Evolutionary conservation across 73 alveolate genomes (phyloP), one percentile per base, ranked within the genome.

Genomic region (Stentor coeruleus): DNA sequence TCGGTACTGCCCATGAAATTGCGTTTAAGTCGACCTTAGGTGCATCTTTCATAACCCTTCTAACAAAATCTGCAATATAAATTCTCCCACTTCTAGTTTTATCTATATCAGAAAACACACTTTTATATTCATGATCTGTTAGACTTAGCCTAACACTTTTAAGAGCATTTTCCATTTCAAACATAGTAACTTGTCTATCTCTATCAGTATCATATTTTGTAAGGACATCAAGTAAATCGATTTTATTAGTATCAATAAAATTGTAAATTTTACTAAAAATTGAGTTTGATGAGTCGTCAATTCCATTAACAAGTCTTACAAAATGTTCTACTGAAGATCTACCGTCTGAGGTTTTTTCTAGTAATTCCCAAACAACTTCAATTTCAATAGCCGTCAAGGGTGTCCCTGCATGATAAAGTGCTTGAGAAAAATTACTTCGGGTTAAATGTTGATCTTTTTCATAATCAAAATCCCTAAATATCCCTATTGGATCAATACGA

Each of bases 401-500:
- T 1, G 42, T 66, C 11, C 37, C 37, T 20, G n/a, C 37, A 31
- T 66, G 79, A 0, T 11, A 28, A 20, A 66, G 37, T 28, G 79
- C 79, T 66, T 66, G 79, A 2, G 20, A 28, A 40, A 66, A 66
- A 2, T 66, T 66, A 20, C 40, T 31, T 40, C 37, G n/a, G 20
- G 79, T 66, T 66, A 66, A 66, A 66, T 66, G 79, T 40, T 28
- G n/a, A 40, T 66, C 79, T 66, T 31, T 31, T 20, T 66, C 79
- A 66, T 66, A 66, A 40, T 66, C 79, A 66, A 66, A 66, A 11
- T 20, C 79, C 11, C 79, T 66, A 31, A 66, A 66, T 28, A 66
- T 31, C 37, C 37, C 40, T 20, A 15, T 31, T 11, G 79, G 79
- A 40, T 66, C 37, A 31, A 66, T 31, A 28, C 79, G 36, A 37